phyloP scores from a whole-genome alignment of 2,329 filamentous ascomycete species.

The Hansfordia pulvinata region DNA sequence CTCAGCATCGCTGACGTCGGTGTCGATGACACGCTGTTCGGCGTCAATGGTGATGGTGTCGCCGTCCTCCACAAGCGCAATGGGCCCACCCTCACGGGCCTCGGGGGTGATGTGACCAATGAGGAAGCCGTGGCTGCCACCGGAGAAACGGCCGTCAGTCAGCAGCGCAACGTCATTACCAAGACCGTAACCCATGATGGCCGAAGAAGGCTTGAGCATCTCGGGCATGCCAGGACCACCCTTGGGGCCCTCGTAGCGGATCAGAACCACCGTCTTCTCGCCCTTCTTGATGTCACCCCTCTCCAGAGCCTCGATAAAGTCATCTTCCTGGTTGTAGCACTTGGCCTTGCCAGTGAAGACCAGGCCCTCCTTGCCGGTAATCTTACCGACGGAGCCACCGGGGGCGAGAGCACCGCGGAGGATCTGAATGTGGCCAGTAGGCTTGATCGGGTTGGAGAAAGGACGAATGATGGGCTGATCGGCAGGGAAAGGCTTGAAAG shows the following conservation, averaged over 20 bases:
- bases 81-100: constrained; percentile 74
- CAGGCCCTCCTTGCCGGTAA: constrained; percentile 87
- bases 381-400: constrained; percentile 80
- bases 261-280: constrained; percentile 81
- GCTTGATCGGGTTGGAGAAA: constrained; percentile 72
- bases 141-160: constrained; percentile 65
- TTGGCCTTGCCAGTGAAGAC: constrained; percentile 67
- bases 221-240: constrained; percentile 92
- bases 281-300: constrained; percentile 66
- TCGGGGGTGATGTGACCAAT: constrained; percentile 84
- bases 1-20: constrained; percentile 54
- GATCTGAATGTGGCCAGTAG: constrained; percentile 80
- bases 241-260: constrained; percentile 88
- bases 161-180: constrained; percentile 62
- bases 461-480: constrained; percentile 75
- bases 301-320: constrained; percentile 67
- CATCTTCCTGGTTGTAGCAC: constrained; percentile 73
- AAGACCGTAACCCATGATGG: constrained; percentile 83
- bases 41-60: constrained; percentile 75
- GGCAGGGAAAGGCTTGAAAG: constrained; percentile 58
- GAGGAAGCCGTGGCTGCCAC: constrained; percentile 74
- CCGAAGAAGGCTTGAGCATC: constrained; percentile 83
- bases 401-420: constrained; percentile 75
- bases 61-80: constrained; percentile 69
- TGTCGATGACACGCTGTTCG: constrained; percentile 54